Evolutionary conservation across 768 basidiomycete genomes (phyloP).

Genomic region (Zangia roseola): DNA sequence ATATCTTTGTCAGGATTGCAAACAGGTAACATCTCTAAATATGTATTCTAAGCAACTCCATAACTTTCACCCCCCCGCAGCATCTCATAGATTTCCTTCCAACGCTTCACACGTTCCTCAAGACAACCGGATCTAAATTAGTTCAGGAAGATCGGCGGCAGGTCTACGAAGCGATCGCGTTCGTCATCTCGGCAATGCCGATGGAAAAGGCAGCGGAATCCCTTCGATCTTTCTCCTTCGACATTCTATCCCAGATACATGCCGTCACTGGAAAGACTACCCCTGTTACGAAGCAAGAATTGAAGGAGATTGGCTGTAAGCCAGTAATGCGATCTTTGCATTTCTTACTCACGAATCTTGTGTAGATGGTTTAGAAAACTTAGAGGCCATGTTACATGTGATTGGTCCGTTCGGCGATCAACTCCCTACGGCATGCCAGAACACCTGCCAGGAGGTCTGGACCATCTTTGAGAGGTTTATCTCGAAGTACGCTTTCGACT

Average conservation of each 20-base stretch:
- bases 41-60: constrained; percentile 6
- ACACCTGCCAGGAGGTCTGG: constrained; percentile 81
- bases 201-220: constrained; percentile 85
- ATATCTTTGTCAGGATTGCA: constrained; percentile 96
- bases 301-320: constrained; percentile 68
- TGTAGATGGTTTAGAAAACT: constrained; percentile 83
- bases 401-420: constrained; percentile 81
- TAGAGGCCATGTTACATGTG: constrained; percentile 88
- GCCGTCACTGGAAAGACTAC: constrained; percentile 52
- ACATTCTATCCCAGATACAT: constrained; percentile 79
- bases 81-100: constrained; percentile 92
- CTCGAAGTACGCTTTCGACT: constrained; percentile 70
- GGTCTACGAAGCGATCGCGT: constrained; percentile 93
- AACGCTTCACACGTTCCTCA: constrained; percentile 86
- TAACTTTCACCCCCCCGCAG: constrained; percentile 35
- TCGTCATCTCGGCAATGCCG: constrained; percentile 93
- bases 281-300: constrained; percentile 65
- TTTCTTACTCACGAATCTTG: constrained; percentile 9
- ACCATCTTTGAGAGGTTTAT: constrained; percentile 78
- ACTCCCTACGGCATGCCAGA: constrained; percentile 75
- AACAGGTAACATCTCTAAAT: constrained; percentile 48
- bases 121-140: constrained; percentile 74
- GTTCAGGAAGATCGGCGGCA: constrained; percentile 85
- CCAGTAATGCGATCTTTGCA: neutral
- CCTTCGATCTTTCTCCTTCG: constrained; percentile 81